Evolutionary conservation across 192 early-diverging fungal species (phyloP), one percentile per base, ranked within the genome.

Genomic region (Coemansia sp.): DNA sequence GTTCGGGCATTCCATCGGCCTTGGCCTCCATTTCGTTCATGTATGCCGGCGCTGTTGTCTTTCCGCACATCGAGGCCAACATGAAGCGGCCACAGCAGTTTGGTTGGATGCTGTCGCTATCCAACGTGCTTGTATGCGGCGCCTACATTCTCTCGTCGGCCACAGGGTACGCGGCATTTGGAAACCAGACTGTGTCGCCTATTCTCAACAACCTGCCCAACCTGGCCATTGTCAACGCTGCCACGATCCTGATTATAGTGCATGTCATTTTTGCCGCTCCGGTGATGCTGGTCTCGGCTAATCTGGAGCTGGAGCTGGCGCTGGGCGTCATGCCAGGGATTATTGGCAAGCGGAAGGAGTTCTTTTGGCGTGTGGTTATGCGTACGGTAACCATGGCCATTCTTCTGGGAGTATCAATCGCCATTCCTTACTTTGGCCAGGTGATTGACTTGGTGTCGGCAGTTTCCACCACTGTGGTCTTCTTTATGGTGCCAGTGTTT

Each of bases 241-340:
- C 83, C 34, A 82, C 85, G 17, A 70, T 87, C 25, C 70, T 93
- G 8, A 91, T 93, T 42, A 90, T 86, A 14, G 66, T 86, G 37
- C 89, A 93, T 58, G 86, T 91, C 8, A 67, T 93, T n/a, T 78
- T 90, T 35, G 86, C 91, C 4, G 84, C 86, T 17, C 91, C 91
- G 5, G 76, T 93, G 25, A 65, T 90, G 45, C 63, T 90, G 31
- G 90, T 87, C 0, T 84, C 88, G 5, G 83, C 88, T 25, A 79
- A 88, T 11, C 63, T 85, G 25, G 89, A 91, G 58, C 71, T 87
- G 38, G 91, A 94, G 68, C 68, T 85, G 58, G 75, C 77, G 30
- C 37, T 85, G 32, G 79, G 82, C 31, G 70, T 92, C 19, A 84
- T 80, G 38, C 78, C 81, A 1, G 78, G 82, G 11, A 68, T 80